phyloP scores from a whole-genome alignment of 805 yeast genomes.

The Candida vaughaniae region DNA sequence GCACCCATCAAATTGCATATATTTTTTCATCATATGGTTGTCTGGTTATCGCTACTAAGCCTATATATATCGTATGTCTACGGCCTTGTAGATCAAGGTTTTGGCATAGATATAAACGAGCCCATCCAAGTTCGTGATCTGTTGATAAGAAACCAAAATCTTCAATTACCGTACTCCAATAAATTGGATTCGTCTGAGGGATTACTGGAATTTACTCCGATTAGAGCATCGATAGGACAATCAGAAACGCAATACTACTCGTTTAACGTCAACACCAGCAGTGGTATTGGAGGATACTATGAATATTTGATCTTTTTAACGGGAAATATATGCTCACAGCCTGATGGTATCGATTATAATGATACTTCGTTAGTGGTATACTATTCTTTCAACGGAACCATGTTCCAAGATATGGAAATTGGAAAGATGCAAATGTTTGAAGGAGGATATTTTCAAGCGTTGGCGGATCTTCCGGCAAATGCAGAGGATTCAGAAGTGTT shows the following conservation, averaged over 20 bases:
- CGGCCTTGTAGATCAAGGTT: too few relatives aligned
- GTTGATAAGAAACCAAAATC: too few relatives aligned
- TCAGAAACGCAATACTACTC: constrained; percentile 42
- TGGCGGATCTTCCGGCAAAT: constrained; percentile 31
- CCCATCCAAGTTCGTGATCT: too few relatives aligned
- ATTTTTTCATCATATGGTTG: too few relatives aligned
- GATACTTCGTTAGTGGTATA: constrained; percentile 34
- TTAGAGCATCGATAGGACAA: constrained; percentile 32
- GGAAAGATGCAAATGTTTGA: constrained; percentile 29
- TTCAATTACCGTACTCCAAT: too few relatives aligned
- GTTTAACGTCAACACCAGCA: constrained; percentile 43
- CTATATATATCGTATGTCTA: too few relatives aligned
- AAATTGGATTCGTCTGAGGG: too few relatives aligned
- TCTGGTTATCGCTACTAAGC: too few relatives aligned
- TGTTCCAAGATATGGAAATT: constrained; percentile 28
- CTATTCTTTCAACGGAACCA: constrained; percentile 36
- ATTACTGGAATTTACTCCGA: constrained; percentile 38
- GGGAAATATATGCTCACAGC: constrained; percentile 49
- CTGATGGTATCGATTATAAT: constrained; percentile 21
- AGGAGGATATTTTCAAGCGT: constrained; percentile 40
- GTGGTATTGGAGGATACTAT: constrained; percentile 46
- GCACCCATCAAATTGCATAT: too few relatives aligned
- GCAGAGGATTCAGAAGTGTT: constrained; percentile 17
- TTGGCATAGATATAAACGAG: too few relatives aligned
- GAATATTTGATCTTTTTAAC: constrained; percentile 49